Conservation (phyloP, 129 eudicot genomes). For the Lonicera japonica region DNA sequence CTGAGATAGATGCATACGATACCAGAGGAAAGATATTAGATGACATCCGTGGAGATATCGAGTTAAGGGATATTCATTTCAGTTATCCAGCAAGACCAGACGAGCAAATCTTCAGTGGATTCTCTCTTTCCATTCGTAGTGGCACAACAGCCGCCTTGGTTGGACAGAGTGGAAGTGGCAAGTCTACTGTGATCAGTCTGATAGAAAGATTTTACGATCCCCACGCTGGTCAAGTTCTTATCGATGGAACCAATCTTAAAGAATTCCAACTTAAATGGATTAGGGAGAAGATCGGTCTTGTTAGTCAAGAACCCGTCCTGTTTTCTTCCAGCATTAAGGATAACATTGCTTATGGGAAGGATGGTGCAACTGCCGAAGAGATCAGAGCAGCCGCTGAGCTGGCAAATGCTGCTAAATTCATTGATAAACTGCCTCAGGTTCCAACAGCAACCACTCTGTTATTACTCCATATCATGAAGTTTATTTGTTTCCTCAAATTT, state of each 20-base stretch:
- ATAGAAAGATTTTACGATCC: constrained; percentile 91
- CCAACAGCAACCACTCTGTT: not conserved
- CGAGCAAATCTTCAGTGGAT: constrained; percentile 67
- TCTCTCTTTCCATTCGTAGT: constrained; percentile 56
- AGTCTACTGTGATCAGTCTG: constrained; percentile 67
- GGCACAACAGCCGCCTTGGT: constrained; percentile 83
- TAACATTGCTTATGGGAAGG: constrained; percentile 68
- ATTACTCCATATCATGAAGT: too few relatives aligned
- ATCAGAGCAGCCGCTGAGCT: constrained; percentile 72
- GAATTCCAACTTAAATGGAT: constrained; percentile 79
- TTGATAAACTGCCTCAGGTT: constrained; percentile 76
- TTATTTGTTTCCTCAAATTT: not conserved
- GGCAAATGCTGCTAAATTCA: constrained; percentile 85
- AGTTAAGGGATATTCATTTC: constrained; percentile 49
- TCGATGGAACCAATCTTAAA: constrained; percentile 61
- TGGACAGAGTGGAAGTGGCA: constrained; percentile 88
- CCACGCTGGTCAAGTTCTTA: constrained; percentile 63
- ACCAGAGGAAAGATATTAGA: constrained; percentile 42
- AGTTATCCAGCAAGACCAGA: constrained; percentile 72
- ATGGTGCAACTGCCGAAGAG: constrained; percentile 60
- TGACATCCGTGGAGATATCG: constrained; percentile 65
- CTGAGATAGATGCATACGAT: constrained; percentile 65
- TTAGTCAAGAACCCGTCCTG: constrained; percentile 85
- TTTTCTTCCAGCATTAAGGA: constrained; percentile 79
- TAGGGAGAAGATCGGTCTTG: constrained; percentile 74